phyloP scores from a whole-genome alignment of 140 eudicot species.

The Bidens hawaiensis region DNA sequence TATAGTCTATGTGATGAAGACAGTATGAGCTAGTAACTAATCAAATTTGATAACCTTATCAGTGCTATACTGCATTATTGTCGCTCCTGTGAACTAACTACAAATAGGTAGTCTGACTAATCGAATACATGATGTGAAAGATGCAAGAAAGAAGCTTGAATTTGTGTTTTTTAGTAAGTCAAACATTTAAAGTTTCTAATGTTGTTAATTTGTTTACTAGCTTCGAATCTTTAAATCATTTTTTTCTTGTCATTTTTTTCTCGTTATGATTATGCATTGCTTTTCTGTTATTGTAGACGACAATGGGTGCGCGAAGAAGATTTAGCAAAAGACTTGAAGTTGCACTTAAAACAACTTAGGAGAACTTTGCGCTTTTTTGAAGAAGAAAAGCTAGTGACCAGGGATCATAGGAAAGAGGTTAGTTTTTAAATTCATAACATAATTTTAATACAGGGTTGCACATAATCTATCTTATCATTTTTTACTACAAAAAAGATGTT shows the following conservation, averaged over 20 bases:
- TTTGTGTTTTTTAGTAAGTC: neutral
- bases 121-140: neutral
- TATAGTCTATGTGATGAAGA: neutral
- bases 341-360: constrained; percentile 91
- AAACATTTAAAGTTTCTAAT: too few relatives aligned
- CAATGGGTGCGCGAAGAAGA: constrained; percentile 99
- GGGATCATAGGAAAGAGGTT: constrained; percentile 95
- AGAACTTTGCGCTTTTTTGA: constrained; percentile 86
- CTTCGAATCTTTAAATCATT: neutral
- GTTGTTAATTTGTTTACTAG: too few relatives aligned
- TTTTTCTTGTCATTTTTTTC: neutral
- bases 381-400: constrained; percentile 86
- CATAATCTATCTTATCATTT: neutral
- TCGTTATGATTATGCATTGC: constrained; percentile 1
- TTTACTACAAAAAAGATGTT: neutral
- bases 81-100: neutral
- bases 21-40: neutral
- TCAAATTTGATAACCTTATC: neutral
- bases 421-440: constrained; percentile 16
- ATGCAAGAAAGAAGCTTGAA: neutral
- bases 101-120: neutral
- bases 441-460: neutral
- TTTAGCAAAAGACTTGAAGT: constrained; percentile 92
- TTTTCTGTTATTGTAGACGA: constrained; percentile 43
- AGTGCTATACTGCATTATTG: neutral